Base-by-base conservation (phyloP, 2,329 filamentous ascomycete species). In the Aureobasidium sp. region DNA sequence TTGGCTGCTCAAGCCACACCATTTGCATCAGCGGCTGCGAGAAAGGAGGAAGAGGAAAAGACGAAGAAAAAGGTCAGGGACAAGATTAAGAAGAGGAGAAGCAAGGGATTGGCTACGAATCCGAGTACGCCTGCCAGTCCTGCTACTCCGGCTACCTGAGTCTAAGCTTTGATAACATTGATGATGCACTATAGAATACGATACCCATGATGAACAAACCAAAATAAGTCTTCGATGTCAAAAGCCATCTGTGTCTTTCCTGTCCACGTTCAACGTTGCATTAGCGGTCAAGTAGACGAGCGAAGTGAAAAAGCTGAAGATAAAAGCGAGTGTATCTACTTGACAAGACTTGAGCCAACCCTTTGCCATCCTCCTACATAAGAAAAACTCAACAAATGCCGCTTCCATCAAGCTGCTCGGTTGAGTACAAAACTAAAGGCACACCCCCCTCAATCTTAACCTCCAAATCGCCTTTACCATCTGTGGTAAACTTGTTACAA, bases 111-210 rank as follows among this genome's bases (percentile, higher is more conserved):
- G 70, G 61, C 74, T 73, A 7, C 61, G 14, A 39, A 44, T 32
- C 63, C 63, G 16, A 60, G 36, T 7, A 62, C 53, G 13, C 61
- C 61, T 21, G 61, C 53, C 3, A 51, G 51, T 50, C 53, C 53
- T 45, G 61, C 61, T 30, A 58, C 61, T 21, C 53, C 61, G n/a
- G 53, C 54, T 34, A 44, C 53, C 37, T 62, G 34, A 44, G 29
- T 10, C 11, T 14, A 3, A 13, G 25, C 13, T 13, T 3, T 16
- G 36, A 39, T 13, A 30, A 8, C 14, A 34, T 78, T 78, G 63
- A 76, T 85, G 58, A 77, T 76, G 5, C 32, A 70, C 80, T 10
- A 84, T 83, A 70, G 39, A 73, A 25, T 76, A 76, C 60, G 79
- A 76, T 39, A 75, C 77, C 21, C 75, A 79, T 65, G 73, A 74